Percentiles rank a stretch among this genome's conserved stretches.
These are phyloP conservation scores for Xylaria venustula DNA, from an alignment of 495 filamentous ascomycete species.

Conservation along the genomic window DNA sequence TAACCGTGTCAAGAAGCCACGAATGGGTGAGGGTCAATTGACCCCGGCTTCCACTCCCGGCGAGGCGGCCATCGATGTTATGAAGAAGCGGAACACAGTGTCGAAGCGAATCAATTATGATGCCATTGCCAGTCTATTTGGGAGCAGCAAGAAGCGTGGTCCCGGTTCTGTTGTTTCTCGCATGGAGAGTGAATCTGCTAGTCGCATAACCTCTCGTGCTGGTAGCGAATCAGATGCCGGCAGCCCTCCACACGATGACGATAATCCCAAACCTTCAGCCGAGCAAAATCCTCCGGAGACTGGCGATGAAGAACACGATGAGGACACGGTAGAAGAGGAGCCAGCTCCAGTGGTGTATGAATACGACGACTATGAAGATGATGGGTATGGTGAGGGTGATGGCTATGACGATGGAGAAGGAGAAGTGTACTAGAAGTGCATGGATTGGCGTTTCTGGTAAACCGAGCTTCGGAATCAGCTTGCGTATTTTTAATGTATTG, in stretches of 20 bases:
- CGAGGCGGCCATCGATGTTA: conserved; percentile 72
- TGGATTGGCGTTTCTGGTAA: not conserved
- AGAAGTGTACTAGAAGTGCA: conserved; percentile 11
- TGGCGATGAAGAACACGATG: conserved; percentile 20
- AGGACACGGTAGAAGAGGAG: conserved; percentile 22
- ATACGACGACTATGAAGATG: conserved; percentile 27
- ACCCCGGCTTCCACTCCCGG: conserved; percentile 58
- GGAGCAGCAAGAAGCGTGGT: conserved; percentile 32
- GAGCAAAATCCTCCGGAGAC: conserved; percentile 7
- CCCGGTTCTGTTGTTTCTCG: conserved; percentile 36
- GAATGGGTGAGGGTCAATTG: conserved; percentile 58
- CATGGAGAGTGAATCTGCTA: conserved; percentile 23
- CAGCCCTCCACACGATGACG: not conserved
- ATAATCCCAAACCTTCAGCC: conserved; percentile 2
- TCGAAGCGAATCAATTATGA: conserved; percentile 85
- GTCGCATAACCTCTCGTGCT: conserved; percentile 22
- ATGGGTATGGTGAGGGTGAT: conserved; percentile 30
- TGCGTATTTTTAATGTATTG: not conserved
- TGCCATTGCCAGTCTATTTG: conserved; percentile 55
- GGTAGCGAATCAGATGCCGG: conserved; percentile 19
- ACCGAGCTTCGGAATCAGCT: not conserved
- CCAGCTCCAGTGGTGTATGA: conserved; percentile 16
- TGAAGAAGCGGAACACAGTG: conserved; percentile 64
- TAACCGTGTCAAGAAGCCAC: conserved; percentile 49
- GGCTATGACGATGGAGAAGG: conserved; percentile 20